Percentiles rank a stretch among this genome's conserved stretches.
Conservation (phyloP, 306 rosid species). For the Styphnolobium japonicum region DNA sequence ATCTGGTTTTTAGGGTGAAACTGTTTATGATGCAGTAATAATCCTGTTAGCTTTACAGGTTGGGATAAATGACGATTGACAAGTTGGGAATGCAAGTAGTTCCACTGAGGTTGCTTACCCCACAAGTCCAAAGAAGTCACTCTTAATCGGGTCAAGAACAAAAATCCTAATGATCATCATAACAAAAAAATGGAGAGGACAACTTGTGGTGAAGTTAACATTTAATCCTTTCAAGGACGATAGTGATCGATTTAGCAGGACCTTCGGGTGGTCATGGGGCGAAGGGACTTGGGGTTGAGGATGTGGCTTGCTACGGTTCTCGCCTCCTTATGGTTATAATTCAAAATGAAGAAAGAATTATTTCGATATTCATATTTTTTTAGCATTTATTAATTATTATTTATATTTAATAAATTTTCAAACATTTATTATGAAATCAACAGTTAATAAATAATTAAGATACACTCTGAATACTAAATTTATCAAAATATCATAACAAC, state of each 20-base stretch:
- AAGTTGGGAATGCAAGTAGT: slow-evolving; percentile 36
- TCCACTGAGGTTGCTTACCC: slow-evolving; percentile 23
- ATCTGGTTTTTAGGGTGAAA: not conserved
- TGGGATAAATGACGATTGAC: slow-evolving; percentile 25
- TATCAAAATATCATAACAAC: too few species aligned
- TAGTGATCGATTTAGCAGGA: not conserved
- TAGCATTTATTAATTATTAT: too few species aligned
- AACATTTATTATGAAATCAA: too few species aligned
- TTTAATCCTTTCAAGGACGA: slow-evolving; percentile 26
- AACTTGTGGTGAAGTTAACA: slow-evolving; percentile 35
- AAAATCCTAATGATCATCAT: slow-evolving; percentile 28
- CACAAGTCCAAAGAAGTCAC: slow-evolving; percentile 24
- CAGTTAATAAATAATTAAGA: too few species aligned
- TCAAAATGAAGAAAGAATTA: too few species aligned
- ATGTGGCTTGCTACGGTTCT: not conserved
- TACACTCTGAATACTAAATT: too few species aligned
- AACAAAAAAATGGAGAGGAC: slow-evolving; percentile 30
- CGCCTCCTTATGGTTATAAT: slow-evolving; percentile 29
- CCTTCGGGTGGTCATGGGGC: not conserved
- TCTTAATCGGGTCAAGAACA: slow-evolving; percentile 24
- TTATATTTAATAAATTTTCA: too few species aligned
- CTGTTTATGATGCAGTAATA: not conserved
- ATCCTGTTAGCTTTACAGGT: not conserved
- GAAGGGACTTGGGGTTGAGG: not conserved
- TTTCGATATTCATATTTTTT: too few species aligned